These are phyloP conservation scores for Globisporangium carolinianum DNA, from an alignment of 352 stramenopile genomes.

Conservation along the genomic window DNA sequence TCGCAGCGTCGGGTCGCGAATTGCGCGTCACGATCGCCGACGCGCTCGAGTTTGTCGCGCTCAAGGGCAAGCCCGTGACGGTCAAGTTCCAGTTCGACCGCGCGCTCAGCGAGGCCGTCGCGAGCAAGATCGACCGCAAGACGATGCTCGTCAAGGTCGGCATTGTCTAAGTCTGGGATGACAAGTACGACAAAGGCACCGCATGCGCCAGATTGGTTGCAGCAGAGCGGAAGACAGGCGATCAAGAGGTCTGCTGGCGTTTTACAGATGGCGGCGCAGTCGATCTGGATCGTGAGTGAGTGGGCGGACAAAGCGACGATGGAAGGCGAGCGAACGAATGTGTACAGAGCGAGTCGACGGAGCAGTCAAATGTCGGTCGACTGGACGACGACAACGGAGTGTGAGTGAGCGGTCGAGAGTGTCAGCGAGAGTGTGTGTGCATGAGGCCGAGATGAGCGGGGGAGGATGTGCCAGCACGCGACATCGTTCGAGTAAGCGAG, in stretches of 20 bases:
- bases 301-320: not conserved
- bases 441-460: too few species aligned
- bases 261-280: not conserved
- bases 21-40: conserved; percentile 62
- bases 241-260: too few species aligned
- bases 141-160: conserved; percentile 71
- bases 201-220: too few species aligned
- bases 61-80: conserved; percentile 58
- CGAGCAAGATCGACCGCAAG: conserved; percentile 60
- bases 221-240: too few species aligned
- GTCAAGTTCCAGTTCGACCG: conserved; percentile 72
- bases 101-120: conserved; percentile 47
- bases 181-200: too few species aligned
- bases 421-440: too few species aligned
- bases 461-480: too few species aligned
- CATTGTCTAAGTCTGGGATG: conserved; percentile 37
- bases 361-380: too few species aligned
- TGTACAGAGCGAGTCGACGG: not conserved
- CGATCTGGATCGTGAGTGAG: not conserved
- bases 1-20: conserved; percentile 49
- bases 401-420: too few species aligned
- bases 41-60: conserved; percentile 56
- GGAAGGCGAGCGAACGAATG: not conserved
- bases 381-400: not conserved
- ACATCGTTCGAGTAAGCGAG: too few species aligned